Evolutionary conservation across 2,329 filamentous ascomycete genomes (phyloP).

Genomic region (Aspergillus amoenus): DNA sequence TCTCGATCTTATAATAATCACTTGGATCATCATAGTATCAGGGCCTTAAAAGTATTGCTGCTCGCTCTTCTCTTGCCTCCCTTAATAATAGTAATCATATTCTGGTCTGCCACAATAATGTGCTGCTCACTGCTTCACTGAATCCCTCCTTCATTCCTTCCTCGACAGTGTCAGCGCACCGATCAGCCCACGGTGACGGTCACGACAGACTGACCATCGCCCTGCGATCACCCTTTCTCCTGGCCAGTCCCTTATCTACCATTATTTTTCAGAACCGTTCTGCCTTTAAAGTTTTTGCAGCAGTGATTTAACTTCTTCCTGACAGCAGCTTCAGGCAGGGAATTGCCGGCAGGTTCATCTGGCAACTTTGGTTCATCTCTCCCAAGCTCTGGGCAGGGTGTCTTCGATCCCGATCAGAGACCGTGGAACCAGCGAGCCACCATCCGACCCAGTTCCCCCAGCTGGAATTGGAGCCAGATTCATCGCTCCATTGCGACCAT

Average conservation of each 20-base stretch:
- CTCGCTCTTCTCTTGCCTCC: constrained; percentile 3
- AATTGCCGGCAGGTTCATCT: constrained; percentile 27
- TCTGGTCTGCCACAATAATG: not conserved
- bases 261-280: not conserved
- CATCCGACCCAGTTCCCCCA: constrained; percentile 10
- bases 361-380: not conserved
- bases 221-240: not conserved
- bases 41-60: not conserved
- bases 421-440: constrained; percentile 21
- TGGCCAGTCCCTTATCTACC: not conserved
- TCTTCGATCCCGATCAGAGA: constrained; percentile 26
- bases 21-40: not conserved
- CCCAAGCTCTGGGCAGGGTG: not conserved
- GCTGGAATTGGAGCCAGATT: constrained; percentile 12
- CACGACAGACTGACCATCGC: not conserved
- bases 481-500: not conserved
- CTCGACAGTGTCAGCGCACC: not conserved
- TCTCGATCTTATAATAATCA: constrained; percentile 5
- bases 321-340: constrained; percentile 22
- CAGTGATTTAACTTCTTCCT: constrained; percentile 10
- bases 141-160: not conserved
- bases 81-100: not conserved
- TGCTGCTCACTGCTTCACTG: constrained; percentile 1
- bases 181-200: no score
- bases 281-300: not conserved